Evolutionary conservation across 2,329 filamentous ascomycete species (phyloP), one percentile per base, ranked within the genome.

Genomic region (Phialocephala subalpina): DNA sequence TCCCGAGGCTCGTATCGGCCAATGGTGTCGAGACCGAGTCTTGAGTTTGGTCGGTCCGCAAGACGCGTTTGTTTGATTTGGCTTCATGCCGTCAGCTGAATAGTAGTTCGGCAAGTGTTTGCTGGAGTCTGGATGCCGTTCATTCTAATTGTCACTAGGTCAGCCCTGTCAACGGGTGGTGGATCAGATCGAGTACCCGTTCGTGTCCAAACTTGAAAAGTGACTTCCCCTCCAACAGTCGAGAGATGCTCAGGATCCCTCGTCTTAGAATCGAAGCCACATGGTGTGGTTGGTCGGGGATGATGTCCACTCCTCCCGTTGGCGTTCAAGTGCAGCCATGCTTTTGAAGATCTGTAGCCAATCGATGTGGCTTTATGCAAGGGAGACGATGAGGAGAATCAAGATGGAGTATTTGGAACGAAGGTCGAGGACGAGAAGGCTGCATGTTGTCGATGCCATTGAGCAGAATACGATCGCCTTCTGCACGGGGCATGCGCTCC

Each of bases 111-210:
- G 14, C 9, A 42, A 18, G 40, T 42, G 40, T 42, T 18, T 42
- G 40, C 40, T 18, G 29, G 29, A 33, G 38, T 3, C n/a, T 49
- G n/a, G 45, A 5, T 22, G 6, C 8, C 45, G 45, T 49, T n/a
- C n/a, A 22, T 49, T 11, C n/a, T 20, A 7, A 49, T n/a, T 12
- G 45, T n/a, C 38, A 49, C 14, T 33, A 12, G 35, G 55, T 36
- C 33, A 40, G 61, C 61, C 61, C 56, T 58, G 61, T 53, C 55
- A 22, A 52, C 55, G 42, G 55, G 55, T 58, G 18, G 59, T 36
- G 59, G 58, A 53, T 60, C 36, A 63, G 61, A 63, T 63, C 61
- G 58, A 42, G 61, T 58, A 63, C 61, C 61, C 61, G 61, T 63
- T 52, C 18, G 38, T 29, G 20, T 49, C 55, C 55, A 29, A 20